These are phyloP conservation scores for Metschnikowia rubicola DNA, from an alignment of 805 yeast genomes.

Conservation along the genomic window DNA sequence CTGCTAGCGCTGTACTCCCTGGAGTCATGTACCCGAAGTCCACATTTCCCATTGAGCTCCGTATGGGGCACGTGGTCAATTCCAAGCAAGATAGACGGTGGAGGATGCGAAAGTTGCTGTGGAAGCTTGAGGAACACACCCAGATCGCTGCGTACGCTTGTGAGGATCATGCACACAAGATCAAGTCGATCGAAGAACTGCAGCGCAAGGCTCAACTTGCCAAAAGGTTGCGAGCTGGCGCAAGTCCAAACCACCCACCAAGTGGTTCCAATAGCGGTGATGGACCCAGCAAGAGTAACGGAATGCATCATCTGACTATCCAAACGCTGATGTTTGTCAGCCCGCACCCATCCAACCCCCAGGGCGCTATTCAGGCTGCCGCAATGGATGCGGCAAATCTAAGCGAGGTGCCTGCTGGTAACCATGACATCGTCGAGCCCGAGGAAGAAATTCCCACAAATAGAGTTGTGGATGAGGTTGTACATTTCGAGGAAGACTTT, in stretches of 20 bases:
- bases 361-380: conserved; percentile 9
- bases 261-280: conserved; percentile 1
- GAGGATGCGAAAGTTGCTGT: conserved; percentile 85
- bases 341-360: conserved; percentile 13
- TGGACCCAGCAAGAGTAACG: conserved; percentile 12
- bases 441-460: conserved; percentile 15
- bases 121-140: conserved; percentile 87
- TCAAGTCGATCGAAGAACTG: conserved; percentile 41
- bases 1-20: conserved; percentile 84
- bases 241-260: conserved; percentile 3
- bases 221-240: conserved; percentile 11
- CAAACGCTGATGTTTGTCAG: conserved; percentile 17
- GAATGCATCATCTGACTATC: conserved; percentile 19
- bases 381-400: conserved; percentile 1
- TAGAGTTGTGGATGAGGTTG: conserved; percentile 17
- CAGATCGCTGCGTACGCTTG: conserved; percentile 61
- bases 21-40: conserved; percentile 87
- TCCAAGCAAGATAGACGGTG: conserved; percentile 62
- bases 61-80: conserved; percentile 64
- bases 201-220: conserved; percentile 21
- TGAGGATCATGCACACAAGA: conserved; percentile 49
- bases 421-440: conserved; percentile 14
- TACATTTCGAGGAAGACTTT: conserved; percentile 18
- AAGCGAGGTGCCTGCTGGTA: conserved; percentile 1
- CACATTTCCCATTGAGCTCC: conserved; percentile 76